These are phyloP conservation scores for Hymenoscyphus linearis DNA, from an alignment of 2,329 filamentous ascomycete species.

Conservation along the genomic window DNA sequence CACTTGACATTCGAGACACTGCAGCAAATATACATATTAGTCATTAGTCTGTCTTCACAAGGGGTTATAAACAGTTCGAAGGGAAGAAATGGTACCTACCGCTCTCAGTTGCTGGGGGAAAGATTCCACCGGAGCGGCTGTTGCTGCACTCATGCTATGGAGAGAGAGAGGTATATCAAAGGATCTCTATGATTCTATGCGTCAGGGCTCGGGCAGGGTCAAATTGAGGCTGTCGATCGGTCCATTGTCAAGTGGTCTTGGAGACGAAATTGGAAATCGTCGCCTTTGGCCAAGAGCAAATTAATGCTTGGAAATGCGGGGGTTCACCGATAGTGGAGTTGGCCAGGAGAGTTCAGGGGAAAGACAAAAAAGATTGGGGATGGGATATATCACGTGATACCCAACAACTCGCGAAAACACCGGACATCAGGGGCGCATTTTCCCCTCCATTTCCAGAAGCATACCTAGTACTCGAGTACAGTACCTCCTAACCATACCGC, in stretches of 20 bases:
- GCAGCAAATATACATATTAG: neutral
- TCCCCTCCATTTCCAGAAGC: too few relatives aligned
- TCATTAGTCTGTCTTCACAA: neutral
- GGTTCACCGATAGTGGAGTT: neutral
- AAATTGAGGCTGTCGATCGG: neutral
- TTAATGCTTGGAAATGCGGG: neutral
- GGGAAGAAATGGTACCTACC: neutral
- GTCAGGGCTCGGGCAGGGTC: neutral
- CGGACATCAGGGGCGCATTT: too few relatives aligned
- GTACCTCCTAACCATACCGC: too few relatives aligned
- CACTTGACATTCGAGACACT: slow-evolving; percentile 19
- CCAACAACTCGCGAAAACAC: too few relatives aligned
- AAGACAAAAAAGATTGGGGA: too few relatives aligned
- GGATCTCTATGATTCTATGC: neutral
- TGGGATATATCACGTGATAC: too few relatives aligned
- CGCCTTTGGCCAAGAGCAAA: neutral
- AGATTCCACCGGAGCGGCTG: neutral
- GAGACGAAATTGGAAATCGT: neutral
- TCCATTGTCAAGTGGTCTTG: neutral
- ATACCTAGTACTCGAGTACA: too few relatives aligned
- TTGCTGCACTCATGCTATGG: neutral
- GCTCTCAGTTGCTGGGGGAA: slow-evolving; percentile 6
- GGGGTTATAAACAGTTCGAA: neutral
- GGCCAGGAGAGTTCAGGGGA: neutral
- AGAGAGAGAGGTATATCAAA: neutral